Conservation (phyloP, 1,139 yeast species). For the Geotrichum carabidarum region DNA sequence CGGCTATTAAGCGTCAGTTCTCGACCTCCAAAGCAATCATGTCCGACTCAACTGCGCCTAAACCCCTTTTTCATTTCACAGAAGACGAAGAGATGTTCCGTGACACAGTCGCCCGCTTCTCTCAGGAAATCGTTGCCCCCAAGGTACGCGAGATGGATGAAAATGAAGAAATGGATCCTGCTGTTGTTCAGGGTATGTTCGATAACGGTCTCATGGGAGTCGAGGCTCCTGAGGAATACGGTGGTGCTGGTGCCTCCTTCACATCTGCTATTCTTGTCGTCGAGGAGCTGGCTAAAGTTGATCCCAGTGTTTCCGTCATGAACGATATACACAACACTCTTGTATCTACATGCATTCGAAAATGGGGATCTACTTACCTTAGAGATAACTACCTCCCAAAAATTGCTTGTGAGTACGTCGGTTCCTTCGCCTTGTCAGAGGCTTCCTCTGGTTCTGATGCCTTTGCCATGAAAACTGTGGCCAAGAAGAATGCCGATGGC, state of each 20-base stretch:
- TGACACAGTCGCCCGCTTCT: conserved; percentile 40
- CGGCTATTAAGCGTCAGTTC: conserved; percentile 1
- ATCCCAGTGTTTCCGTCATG: conserved; percentile 42
- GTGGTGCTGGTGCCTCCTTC: conserved; percentile 45
- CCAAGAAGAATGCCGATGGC: conserved; percentile 38
- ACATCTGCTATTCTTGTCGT: conserved; percentile 44
- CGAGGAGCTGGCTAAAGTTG: conserved; percentile 44
- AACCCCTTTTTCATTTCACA: conserved; percentile 29
- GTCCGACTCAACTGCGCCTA: conserved; percentile 4
- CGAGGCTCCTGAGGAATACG: conserved; percentile 44
- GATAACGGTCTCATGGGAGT: conserved; percentile 44
- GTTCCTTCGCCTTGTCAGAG: conserved; percentile 43
- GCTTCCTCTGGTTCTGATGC: conserved; percentile 46
- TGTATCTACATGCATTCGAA: conserved; percentile 42
- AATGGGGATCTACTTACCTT: conserved; percentile 38
- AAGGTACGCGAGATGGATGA: conserved; percentile 43
- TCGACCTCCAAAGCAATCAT: background rate
- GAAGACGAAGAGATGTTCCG: conserved; percentile 43
- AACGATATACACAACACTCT: conserved; percentile 46
- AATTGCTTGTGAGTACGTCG: conserved; percentile 38
- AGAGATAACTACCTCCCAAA: conserved; percentile 41
- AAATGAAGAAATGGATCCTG: conserved; percentile 40
- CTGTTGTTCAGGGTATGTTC: conserved; percentile 38
- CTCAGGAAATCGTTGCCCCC: conserved; percentile 41
- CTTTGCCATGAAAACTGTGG: conserved; percentile 41